These are phyloP conservation scores for Termitomyces sp. DNA, from an alignment of 768 basidiomycete species.

Conservation along the genomic window DNA sequence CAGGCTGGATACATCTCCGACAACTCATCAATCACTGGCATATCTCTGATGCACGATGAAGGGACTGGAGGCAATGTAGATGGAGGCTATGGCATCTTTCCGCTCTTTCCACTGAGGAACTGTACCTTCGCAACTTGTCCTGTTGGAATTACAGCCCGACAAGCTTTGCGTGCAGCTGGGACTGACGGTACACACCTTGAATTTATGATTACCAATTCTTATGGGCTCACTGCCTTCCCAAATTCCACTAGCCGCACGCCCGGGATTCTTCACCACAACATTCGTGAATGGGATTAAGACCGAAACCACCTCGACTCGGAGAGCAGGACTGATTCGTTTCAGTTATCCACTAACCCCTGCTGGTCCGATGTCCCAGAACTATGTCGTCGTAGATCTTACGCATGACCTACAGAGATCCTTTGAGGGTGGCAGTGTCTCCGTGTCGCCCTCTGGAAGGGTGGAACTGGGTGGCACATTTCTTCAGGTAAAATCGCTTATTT, in stretches of 20 bases:
- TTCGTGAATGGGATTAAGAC: constrained; percentile 41
- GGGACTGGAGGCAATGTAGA: constrained; percentile 47
- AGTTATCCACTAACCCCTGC: constrained; percentile 38
- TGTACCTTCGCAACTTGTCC: constrained; percentile 37
- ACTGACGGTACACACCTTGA: constrained; percentile 30
- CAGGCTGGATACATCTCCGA: constrained; percentile 47
- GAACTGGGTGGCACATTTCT: constrained; percentile 37
- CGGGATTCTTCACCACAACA: constrained; percentile 44
- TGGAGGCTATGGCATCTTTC: constrained; percentile 48
- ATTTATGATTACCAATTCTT: not conserved
- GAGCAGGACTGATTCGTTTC: constrained; percentile 55
- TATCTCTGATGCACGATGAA: constrained; percentile 49
- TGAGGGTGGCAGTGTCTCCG: constrained; percentile 33
- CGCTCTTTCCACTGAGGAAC: constrained; percentile 38
- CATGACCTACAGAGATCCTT: constrained; percentile 43
- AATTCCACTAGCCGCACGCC: constrained; percentile 28
- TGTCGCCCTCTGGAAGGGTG: constrained; percentile 28
- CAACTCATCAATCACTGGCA: constrained; percentile 37
- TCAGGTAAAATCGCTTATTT: constrained; percentile 23
- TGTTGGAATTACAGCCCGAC: constrained; percentile 33
- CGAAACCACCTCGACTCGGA: constrained; percentile 55
- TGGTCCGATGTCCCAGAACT: constrained; percentile 28
- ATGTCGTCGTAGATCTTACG: constrained; percentile 42
- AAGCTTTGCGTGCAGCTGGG: constrained; percentile 33
- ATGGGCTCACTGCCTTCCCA: not conserved